Evolutionary conservation across 495 filamentous ascomycete genomes (phyloP), one percentile per base, ranked within the genome.

Genomic region (Annulohypoxylon stygium): DNA sequence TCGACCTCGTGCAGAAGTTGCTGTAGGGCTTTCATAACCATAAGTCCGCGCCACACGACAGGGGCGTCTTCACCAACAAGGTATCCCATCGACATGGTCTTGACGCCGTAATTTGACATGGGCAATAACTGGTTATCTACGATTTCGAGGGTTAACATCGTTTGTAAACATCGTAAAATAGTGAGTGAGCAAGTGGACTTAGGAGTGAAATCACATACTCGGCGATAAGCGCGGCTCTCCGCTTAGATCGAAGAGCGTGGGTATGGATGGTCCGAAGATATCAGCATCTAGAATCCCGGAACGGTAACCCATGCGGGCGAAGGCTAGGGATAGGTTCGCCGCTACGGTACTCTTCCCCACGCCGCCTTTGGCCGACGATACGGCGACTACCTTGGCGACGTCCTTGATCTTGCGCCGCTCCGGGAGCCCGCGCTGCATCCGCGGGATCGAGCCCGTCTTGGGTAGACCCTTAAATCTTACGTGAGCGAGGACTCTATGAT

Each of bases 81-180:
- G 75, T 97, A 98, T 53, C 97, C 97, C 91, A 99, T 97, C 2
- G 93, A 97, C 96, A 98, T 98, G 45, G 92, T 95, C 80, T 97
- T 95, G 67, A 99, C 87, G 62, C 95, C 97, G 83, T 98, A 98
- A 78, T 96, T 97, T n/a, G 91, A 92, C 25, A 98, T 81, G 0
- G 97, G 97, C 23, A 98, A 61, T 7, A 99, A 86, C 72, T 92
- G 92, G 79, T 97, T 92, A 67, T 91, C 91, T 92, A 76, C 5
- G 51, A 51, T 60, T 16, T 7, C 11, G 18, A 18, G 12, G 30
- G 50, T 62, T 25, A 68, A 51, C 3, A 3, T 54, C 25, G 2
- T 53, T 12, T 16, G 23, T 0, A 12, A 43, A 30, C 30, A 30
- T 34, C 23, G 33, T 58, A 26, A 36, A 16, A 33, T 33, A 37